Percentiles rank a stretch among this genome's conserved stretches.
Evolutionary conservation across 1,284 basidiomycete genomes (phyloP).

Genomic region (Somion occarium): DNA sequence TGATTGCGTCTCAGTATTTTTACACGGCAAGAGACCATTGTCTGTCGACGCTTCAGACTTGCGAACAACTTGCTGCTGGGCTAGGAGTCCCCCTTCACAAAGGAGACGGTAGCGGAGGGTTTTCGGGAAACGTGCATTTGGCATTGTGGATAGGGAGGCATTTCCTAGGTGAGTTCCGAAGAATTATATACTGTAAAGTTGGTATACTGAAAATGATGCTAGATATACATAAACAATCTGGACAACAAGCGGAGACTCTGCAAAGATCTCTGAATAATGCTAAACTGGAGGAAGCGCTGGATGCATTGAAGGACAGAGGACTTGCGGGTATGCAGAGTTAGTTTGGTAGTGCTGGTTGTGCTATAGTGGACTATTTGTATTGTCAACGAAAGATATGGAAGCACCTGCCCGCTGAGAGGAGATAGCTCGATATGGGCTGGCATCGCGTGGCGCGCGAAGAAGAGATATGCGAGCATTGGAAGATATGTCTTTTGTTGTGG

Average conservation of each 20-base stretch:
- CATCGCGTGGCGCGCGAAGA: background rate
- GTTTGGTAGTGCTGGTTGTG: too few relatives aligned
- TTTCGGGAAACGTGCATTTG: conserved; percentile 55
- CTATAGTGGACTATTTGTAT: too few relatives aligned
- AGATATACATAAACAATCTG: conserved; percentile 53
- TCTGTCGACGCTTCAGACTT: conserved; percentile 54
- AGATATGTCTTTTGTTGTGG: background rate
- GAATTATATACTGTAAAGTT: conserved; percentile 1
- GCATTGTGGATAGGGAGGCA: conserved; percentile 70
- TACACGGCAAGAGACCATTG: conserved; percentile 68
- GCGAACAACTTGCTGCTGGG: conserved; percentile 64
- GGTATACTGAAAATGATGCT: conserved; percentile 4
- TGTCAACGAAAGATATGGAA: too few relatives aligned
- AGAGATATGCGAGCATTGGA: background rate
- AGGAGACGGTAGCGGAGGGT: conserved; percentile 19
- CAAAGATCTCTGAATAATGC: conserved; percentile 22
- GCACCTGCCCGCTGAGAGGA: too few relatives aligned
- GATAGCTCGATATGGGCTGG: too few relatives aligned
- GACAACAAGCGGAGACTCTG: conserved; percentile 35
- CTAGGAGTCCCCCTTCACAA: conserved; percentile 49
- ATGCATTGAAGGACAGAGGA: conserved; percentile 19
- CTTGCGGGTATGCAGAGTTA: too few relatives aligned
- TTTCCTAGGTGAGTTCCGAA: conserved; percentile 47
- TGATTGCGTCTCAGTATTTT: conserved; percentile 64
- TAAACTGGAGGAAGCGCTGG: conserved; percentile 21